Evolutionary conservation across 1,284 basidiomycete genomes (phyloP), one percentile per base, ranked within the genome.

Genomic region (Naganishia sp.): DNA sequence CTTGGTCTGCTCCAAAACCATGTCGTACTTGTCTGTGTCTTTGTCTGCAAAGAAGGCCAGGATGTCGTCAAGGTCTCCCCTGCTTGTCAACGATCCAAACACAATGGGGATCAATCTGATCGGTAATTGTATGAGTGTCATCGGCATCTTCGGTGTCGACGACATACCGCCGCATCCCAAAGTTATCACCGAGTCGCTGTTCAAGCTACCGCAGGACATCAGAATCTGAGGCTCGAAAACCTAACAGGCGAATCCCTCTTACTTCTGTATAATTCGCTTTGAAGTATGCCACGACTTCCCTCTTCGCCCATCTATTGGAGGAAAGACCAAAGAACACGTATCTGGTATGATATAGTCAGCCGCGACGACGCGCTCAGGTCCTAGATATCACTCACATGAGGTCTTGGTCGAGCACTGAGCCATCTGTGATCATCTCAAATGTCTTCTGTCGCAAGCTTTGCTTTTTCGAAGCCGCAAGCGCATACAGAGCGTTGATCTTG

Each of bases 121-220:
- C 46, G 23, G 64, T 23, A 44, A 46, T 39, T 3, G 36, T 55
- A 7, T 36, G 7, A 33, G 88, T 68, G 45, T 56, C 44, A 60
- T 1, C 28, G 42, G 31, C 36, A 77, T 55, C 76, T 75, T 39
- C 81, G 6, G 44, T 21, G 16, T 25, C n/a, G 18, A 39, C 9
- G 28, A 72, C 70, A 42, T 33, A 74, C 71, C 70, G 71, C 66
- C 73, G 72, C 65, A 79, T 69, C 33, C 83, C 84, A 75, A 86
- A 89, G 71, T 86, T 89, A 63, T 85, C 85, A 72, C 85, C 86
- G 75, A 89, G 89, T 55, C 87, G 85, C 75, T 87, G 86, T 75
- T 86, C 83, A 45, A 92, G 76, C 87, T 90, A 71, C 31, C n/a
- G 33, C 36, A 44, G 5, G 52, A 7, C 13, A 48, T 39, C 36